Percentiles rank a stretch among this genome's conserved stretches.
Conservation (phyloP, 2,329 filamentous ascomycete species). For the Hypoxylon sp. region DNA sequence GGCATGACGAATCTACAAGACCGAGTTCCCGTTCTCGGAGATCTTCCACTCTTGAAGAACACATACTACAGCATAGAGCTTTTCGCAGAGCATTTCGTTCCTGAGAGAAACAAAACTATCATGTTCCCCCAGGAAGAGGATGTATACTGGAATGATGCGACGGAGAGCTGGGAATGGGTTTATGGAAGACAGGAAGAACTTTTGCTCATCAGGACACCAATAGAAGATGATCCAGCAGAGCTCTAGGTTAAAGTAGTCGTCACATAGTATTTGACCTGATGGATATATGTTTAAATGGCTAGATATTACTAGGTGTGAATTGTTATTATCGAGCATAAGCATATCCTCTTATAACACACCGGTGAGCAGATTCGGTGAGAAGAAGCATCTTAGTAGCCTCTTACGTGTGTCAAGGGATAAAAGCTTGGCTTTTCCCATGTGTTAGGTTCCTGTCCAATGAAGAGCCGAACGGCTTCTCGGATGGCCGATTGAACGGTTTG, state of each 20-base stretch:
- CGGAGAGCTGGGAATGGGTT: conserved; percentile 57
- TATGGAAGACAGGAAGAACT: conserved; percentile 57
- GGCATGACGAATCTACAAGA: conserved; percentile 61
- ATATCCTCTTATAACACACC: no score
- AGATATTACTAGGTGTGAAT: background rate
- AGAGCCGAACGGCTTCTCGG: conserved; percentile 7
- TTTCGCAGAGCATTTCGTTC: conserved; percentile 57
- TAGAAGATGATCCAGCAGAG: conserved; percentile 26
- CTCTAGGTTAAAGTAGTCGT: no score
- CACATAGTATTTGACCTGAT: no score
- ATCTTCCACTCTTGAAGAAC: conserved; percentile 54
- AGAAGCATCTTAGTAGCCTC: no score
- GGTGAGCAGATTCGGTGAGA: conserved; percentile 7
- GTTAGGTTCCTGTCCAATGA: conserved; percentile 24
- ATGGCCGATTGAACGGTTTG: conserved; percentile 3
- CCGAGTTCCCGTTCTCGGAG: conserved; percentile 56
- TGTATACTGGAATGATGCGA: conserved; percentile 55
- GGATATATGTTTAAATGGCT: no score
- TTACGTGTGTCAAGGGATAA: conserved; percentile 10
- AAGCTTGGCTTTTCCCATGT: conserved; percentile 23
- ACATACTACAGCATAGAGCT: conserved; percentile 62
- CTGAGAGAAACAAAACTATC: conserved; percentile 54
- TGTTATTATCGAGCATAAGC: background rate
- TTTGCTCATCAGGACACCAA: conserved; percentile 48
- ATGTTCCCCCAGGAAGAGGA: conserved; percentile 60